phyloP scores from a whole-genome alignment of 441 rosid genomes.

The Omphalea diandra region DNA sequence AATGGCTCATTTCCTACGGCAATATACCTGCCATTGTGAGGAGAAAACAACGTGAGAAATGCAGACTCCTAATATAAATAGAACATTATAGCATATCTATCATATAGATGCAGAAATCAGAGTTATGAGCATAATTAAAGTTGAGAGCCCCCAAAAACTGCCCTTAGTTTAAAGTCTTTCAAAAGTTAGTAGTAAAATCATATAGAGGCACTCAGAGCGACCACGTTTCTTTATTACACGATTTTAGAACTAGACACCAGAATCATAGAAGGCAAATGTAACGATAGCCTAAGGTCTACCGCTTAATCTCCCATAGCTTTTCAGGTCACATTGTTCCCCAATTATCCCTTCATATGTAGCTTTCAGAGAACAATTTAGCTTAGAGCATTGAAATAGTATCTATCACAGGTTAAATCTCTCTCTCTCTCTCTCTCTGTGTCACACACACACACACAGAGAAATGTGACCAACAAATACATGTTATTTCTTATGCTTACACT shows the following conservation, averaged over 20 bases:
- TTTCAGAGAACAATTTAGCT: not conserved
- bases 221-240: not conserved
- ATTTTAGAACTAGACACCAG: not conserved
- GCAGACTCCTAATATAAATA: not conserved
- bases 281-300: not conserved
- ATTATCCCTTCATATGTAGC: not conserved
- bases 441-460: not conserved
- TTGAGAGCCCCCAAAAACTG: not conserved
- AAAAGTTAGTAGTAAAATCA: not conserved
- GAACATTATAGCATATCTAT: not conserved
- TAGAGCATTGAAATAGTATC: not conserved
- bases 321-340: not conserved
- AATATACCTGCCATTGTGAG: conserved; percentile 51
- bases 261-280: not conserved
- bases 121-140: not conserved
- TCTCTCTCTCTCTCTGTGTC: not conserved
- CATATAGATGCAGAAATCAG: not conserved
- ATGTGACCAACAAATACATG: not conserved
- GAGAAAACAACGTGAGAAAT: conserved; percentile 6
- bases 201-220: not conserved
- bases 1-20: conserved; percentile 97
- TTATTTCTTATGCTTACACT: not conserved
- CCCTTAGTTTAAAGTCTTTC: not conserved
- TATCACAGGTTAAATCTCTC: not conserved
- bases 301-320: conserved; percentile 3